Evolutionary conservation across 768 basidiomycete genomes (phyloP).

Genomic region (Naganishia onofrii): DNA sequence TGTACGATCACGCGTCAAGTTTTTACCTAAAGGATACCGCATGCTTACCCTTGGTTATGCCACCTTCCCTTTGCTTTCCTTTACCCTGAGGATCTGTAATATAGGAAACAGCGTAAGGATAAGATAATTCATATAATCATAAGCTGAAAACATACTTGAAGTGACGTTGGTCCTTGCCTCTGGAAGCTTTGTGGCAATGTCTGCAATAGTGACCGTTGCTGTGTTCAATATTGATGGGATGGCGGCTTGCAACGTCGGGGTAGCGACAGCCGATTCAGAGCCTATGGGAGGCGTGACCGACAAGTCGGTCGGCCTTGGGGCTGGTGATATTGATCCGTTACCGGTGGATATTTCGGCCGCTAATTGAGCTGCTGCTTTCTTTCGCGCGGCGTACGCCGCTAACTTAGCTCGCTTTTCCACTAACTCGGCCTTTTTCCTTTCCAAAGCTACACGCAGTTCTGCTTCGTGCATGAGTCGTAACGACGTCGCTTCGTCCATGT

Average conservation of each 20-base stretch:
- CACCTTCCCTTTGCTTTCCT: constrained; percentile 1
- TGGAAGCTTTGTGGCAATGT: neutral
- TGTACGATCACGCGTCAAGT: neutral
- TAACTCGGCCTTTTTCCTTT: constrained; percentile 15
- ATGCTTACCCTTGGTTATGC: constrained; percentile 6
- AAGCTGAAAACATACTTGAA: neutral
- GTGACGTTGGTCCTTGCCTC: neutral
- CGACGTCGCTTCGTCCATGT: neutral
- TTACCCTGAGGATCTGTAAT: neutral
- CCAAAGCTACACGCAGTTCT: constrained; percentile 13
- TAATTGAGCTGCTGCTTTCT: constrained; percentile 14
- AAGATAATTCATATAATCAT: neutral
- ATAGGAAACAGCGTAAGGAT: neutral
- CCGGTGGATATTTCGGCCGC: neutral
- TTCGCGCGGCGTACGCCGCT: constrained; percentile 10
- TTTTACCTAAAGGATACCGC: too few species aligned
- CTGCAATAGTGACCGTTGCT: neutral
- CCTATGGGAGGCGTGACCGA: neutral
- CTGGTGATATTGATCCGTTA: neutral
- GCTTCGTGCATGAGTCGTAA: constrained; percentile 19
- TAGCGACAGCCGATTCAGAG: neutral
- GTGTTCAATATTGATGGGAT: neutral
- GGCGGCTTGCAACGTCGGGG: neutral
- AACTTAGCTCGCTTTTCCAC: constrained; percentile 11
- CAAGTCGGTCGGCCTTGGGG: neutral